Conservation (phyloP, 805 yeast species). For the Debaryomyces maramus region DNA sequence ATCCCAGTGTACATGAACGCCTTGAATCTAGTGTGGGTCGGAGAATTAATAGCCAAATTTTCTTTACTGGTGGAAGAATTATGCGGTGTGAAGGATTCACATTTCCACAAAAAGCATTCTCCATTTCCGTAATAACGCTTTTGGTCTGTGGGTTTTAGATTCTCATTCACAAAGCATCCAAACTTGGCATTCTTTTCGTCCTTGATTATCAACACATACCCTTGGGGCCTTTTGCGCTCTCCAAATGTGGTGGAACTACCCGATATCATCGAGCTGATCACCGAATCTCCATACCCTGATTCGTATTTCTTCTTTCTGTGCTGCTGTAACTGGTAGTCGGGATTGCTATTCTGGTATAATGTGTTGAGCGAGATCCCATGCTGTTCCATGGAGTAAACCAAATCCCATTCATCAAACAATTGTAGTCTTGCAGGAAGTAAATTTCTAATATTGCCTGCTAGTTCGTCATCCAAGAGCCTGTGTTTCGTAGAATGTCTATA, state of each 20-base stretch:
- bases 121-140: conserved; percentile 89
- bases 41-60: neutral
- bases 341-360: conserved; percentile 58
- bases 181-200: conserved; percentile 66
- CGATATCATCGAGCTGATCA: conserved; percentile 33
- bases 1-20: conserved; percentile 88
- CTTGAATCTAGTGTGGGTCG: conserved; percentile 45
- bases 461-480: conserved; percentile 54
- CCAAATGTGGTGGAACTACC: conserved; percentile 13
- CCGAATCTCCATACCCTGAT: conserved; percentile 37
- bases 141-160: conserved; percentile 66
- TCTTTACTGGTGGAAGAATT: neutral
- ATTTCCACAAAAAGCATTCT: conserved; percentile 89
- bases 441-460: conserved; percentile 73
- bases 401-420: conserved; percentile 71
- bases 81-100: conserved; percentile 32
- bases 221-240: conserved; percentile 44
- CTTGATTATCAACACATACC: conserved; percentile 71
- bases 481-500: conserved; percentile 58
- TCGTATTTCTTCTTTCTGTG: conserved; percentile 17
- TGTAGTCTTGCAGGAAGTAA: conserved; percentile 80
- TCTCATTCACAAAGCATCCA: conserved; percentile 80
- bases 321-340: conserved; percentile 36
- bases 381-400: conserved; percentile 84
- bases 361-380: conserved; percentile 88